phyloP scores from a whole-genome alignment of 768 basidiomycete species.

The Clitopilus hobsonii region DNA sequence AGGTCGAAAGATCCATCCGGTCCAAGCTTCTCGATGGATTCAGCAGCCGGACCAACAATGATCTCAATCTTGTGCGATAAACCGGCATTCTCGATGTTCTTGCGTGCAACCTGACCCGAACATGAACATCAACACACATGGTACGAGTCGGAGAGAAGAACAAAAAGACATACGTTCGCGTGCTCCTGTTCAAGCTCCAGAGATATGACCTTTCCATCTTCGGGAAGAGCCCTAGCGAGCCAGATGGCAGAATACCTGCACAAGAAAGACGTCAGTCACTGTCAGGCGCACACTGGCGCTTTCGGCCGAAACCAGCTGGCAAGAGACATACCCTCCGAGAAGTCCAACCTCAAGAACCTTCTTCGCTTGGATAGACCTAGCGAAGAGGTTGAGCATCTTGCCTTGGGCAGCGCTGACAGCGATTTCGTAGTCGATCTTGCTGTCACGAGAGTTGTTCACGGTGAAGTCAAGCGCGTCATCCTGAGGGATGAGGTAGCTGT shows the following conservation, averaged over 20 bases:
- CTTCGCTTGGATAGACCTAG: constrained; percentile 47
- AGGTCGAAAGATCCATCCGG: constrained; percentile 55
- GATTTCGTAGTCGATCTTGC: constrained; percentile 38
- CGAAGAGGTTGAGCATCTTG: constrained; percentile 52
- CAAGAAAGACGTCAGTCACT: too few relatives aligned
- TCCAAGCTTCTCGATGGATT: constrained; percentile 42
- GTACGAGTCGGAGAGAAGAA: not conserved
- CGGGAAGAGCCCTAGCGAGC: constrained; percentile 42
- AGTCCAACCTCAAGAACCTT: constrained; percentile 63
- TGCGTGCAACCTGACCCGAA: constrained; percentile 54
- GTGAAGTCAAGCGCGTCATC: constrained; percentile 40
- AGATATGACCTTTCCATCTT: constrained; percentile 43
- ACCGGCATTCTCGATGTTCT: constrained; percentile 53
- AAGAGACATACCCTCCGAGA: constrained; percentile 47
- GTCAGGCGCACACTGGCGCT: too few relatives aligned
- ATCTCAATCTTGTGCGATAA: constrained; percentile 43
- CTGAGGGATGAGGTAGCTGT: constrained; percentile 42
- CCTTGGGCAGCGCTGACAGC: constrained; percentile 51
- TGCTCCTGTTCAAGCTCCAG: constrained; percentile 42
- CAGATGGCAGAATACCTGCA: constrained; percentile 41
- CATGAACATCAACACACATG: too few relatives aligned
- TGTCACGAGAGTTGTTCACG: constrained; percentile 36
- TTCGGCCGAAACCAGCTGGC: too few relatives aligned
- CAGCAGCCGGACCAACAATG: constrained; percentile 46
- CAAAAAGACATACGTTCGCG: constrained; percentile 32